These are phyloP conservation scores for Phytophthora agathidicida DNA, from an alignment of 352 stramenopile species.

Conservation along the genomic window DNA sequence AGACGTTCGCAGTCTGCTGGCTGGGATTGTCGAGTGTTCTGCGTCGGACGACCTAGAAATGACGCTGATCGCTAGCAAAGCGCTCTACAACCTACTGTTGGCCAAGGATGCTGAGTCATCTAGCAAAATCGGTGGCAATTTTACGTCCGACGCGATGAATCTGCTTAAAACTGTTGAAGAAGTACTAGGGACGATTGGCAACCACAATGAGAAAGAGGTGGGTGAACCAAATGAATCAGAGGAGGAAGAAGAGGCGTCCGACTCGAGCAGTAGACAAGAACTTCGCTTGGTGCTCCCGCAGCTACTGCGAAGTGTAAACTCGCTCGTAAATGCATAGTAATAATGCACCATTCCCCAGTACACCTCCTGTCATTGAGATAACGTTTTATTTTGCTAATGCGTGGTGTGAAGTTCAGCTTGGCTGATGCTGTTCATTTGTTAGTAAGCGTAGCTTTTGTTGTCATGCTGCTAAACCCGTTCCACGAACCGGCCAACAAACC, in stretches of 20 bases:
- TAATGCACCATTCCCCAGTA: slow-evolving; percentile 11
- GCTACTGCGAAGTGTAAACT: slow-evolving; percentile 40
- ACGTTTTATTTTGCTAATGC: too few relatives aligned
- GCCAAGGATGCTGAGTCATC: slow-evolving; percentile 11
- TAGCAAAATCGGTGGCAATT: background rate
- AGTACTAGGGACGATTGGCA: slow-evolving; percentile 30
- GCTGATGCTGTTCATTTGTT: too few relatives aligned
- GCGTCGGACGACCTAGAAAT: slow-evolving; percentile 71
- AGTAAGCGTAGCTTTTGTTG: too few relatives aligned
- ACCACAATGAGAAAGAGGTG: background rate
- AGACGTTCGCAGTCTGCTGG: slow-evolving; percentile 51
- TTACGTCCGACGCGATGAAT: slow-evolving; percentile 6
- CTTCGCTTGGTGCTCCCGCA: slow-evolving; percentile 52
- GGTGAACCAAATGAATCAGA: slow-evolving; percentile 15
- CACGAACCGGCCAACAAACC: too few relatives aligned
- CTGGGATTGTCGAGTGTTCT: slow-evolving; percentile 59
- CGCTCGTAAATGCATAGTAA: slow-evolving; percentile 21
- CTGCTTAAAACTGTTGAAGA: slow-evolving; percentile 40
- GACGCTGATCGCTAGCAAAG: slow-evolving; percentile 80
- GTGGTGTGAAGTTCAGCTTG: too few relatives aligned
- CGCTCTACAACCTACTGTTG: slow-evolving; percentile 85
- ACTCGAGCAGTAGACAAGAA: slow-evolving; percentile 27
- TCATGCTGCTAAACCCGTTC: too few relatives aligned
- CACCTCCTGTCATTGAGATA: too few relatives aligned
- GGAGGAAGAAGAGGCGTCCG: slow-evolving; percentile 8